Conservation (phyloP, 1,284 basidiomycete species). For the Apiotrichum gamsii region DNA sequence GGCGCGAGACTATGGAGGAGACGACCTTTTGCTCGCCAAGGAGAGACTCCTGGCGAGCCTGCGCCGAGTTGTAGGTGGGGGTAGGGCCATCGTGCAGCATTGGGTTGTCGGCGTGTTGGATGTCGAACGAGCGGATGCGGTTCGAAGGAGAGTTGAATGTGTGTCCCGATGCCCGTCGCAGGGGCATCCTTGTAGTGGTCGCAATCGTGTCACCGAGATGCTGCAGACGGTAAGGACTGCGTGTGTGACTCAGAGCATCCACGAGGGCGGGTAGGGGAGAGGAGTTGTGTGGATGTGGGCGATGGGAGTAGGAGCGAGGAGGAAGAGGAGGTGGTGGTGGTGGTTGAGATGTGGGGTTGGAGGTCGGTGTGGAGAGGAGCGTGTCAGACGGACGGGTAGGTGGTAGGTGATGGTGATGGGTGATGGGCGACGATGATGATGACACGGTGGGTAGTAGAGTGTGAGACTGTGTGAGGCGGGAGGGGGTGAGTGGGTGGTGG, state of each 20-base stretch:
- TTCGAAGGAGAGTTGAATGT: slow-evolving; percentile 14
- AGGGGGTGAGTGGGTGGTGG: background rate
- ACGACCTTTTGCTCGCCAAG: slow-evolving; percentile 37
- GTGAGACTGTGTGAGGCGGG: background rate
- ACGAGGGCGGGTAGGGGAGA: background rate
- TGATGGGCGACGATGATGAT: too few relatives aligned
- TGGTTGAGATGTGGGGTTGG: background rate
- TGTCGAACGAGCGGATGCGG: slow-evolving; percentile 16
- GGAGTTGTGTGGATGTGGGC: too few relatives aligned
- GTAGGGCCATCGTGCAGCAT: slow-evolving; percentile 13
- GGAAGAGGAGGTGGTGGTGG: background rate
- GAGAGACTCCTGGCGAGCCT: slow-evolving; percentile 8
- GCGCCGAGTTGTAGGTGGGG: background rate
- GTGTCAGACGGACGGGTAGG: too few relatives aligned
- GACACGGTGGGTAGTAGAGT: background rate
- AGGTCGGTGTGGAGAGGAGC: too few relatives aligned
- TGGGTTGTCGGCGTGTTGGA: slow-evolving; percentile 19
- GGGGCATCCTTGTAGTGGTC: slow-evolving; percentile 17
- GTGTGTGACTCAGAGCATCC: too few relatives aligned
- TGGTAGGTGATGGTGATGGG: too few relatives aligned
- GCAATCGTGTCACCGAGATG: too few relatives aligned
- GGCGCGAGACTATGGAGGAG: slow-evolving; percentile 27
- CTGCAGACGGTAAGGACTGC: background rate
- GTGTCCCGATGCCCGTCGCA: slow-evolving; percentile 20
- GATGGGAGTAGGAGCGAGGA: background rate